Base-by-base conservation (phyloP, 1,284 basidiomycete species). In the Rhodotorula sp. region DNA sequence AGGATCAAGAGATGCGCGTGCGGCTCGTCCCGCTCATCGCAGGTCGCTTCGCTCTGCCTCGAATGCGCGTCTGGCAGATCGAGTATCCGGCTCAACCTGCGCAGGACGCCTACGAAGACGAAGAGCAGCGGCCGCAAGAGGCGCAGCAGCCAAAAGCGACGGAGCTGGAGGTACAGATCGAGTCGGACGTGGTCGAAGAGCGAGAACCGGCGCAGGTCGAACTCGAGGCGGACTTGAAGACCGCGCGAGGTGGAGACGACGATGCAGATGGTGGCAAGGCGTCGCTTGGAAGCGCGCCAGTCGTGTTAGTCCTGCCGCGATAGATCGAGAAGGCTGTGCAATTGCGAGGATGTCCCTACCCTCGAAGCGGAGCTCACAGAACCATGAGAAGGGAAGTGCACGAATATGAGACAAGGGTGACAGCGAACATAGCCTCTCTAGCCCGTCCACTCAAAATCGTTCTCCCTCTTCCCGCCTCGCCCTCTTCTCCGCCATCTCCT, bases 21-120 rank as follows among this genome's bases (percentile, higher is more conserved):
- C 51, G 58, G 8, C 53, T 74, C 52, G 66, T 70, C 1, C 73
- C 73, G 2, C 61, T 73, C 49, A 30, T 59, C 4, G 57, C 61
- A 3, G 73, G 73, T 0, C 10, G 39, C 5, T 62, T 62, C 46
- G 27, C 51, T 11, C 54, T 73, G 6, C 73, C 73, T 10, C 44
- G 66, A 7, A 27, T 74, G 61, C 36, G 73, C 13, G 66, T 72
- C 5, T 74, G 63, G 59, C 39, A 60, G 29, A 51, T 64, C 49
- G 65, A 72, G 60, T 55, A 48, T 2, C 36, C 52, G 51, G 34
- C 47, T 3, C 52, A 47, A 9, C 30, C 29, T 6, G 29, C 49
- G 4, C n/a, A 9, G 2, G 5, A 9, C 6, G 32, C 36, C 46
- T n/a, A 39, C 8, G 60, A 60, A 5, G 61, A 55, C 13, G 34